A percentile compares a stretch with the other conserved stretches of the same genome.
These are phyloP conservation scores for Microsporum ferrugineum DNA, from an alignment of 2,329 filamentous ascomycete genomes.

Conservation along the genomic window DNA sequence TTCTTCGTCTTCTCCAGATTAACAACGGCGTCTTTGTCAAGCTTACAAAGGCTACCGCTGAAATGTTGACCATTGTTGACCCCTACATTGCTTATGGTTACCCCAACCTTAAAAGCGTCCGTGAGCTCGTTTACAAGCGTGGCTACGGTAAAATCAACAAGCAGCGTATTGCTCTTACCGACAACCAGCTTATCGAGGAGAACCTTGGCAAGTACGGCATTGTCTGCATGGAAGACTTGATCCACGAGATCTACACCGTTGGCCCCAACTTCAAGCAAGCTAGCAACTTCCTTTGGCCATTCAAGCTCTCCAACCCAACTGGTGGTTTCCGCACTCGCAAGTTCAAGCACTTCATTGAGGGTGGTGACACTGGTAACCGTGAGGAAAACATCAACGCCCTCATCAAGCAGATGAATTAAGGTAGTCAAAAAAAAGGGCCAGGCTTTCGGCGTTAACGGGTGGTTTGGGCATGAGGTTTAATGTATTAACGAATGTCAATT, in stretches of 20 bases:
- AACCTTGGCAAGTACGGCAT: constrained; percentile 96
- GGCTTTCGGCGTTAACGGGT: constrained; percentile 1
- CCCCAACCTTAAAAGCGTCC: constrained; percentile 97
- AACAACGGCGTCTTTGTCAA: constrained; percentile 99
- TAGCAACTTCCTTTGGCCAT: constrained; percentile 98
- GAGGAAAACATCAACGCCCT: constrained; percentile 96
- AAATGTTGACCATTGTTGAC: constrained; percentile 98
- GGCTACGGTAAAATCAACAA: constrained; percentile 98
- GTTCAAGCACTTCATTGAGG: constrained; percentile 98
- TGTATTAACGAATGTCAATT: constrained; percentile 6
- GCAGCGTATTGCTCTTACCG: constrained; percentile 90
- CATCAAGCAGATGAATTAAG: constrained; percentile 97
- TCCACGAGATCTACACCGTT: constrained; percentile 98
- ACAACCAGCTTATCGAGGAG: constrained; percentile 97
- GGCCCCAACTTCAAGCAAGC: constrained; percentile 99
- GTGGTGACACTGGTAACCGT: constrained; percentile 96
- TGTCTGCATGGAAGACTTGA: constrained; percentile 97
- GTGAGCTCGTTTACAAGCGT: constrained; percentile 99
- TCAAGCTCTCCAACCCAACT: constrained; percentile 98
- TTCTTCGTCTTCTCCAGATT: constrained; percentile 99
- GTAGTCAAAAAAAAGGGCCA: constrained; percentile 6
- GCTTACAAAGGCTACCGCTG: constrained; percentile 91
- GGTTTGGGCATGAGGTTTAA: constrained; percentile 6
- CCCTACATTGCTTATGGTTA: constrained; percentile 99
- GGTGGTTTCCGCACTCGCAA: constrained; percentile 94